Evolutionary conservation across 306 rosid genomes (phyloP), one percentile per base, ranked within the genome.

Genomic region (Senna tora): DNA sequence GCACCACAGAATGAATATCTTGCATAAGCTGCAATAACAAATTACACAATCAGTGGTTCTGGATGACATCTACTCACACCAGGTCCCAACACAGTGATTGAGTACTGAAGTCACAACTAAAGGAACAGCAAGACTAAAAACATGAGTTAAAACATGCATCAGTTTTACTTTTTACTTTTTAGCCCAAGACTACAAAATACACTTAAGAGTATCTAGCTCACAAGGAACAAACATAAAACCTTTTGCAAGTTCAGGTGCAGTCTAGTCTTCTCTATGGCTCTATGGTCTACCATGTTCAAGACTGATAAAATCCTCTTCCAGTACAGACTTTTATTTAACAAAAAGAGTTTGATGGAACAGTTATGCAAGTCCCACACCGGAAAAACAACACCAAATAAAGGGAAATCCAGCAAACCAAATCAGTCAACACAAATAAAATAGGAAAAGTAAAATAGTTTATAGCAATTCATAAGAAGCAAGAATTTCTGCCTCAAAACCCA

Each of bases 21-120:
- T 86, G 93, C 79, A 89, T 87, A 59, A 91, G 95, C 96, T 94
- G 88, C 81, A 82, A 33, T 49, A 82, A 68, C n/a, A 36, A 76
- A 83, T 57, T 76, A 76, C 52, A 81, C 42, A 38, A 67, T 82
- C 49, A 79, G 80, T 16, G 42, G 65, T 69, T 47, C 54, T 64
- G 58, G 13, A 65, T 33, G 12, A 78, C 58, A 78, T n/a, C 50
- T 34, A 61, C 13, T 72, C 50, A 54, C 30, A 62, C n/a, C 7
- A 77, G 74, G 72, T 65, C 60, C 42, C 19, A 57, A 30, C 19
- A 46, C 50, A 47, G 53, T 38, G 17, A 34, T 28, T n/a, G 59
- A 28, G 0, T 49, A 49, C 68, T 3, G 55, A 45, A 49, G 43
- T 41, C 13, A 39, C 20, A 77, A 13, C 22, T 17, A 62, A 61